Base-by-base conservation (phyloP, 768 basidiomycete genomes). In the Termitomyces sp. region DNA sequence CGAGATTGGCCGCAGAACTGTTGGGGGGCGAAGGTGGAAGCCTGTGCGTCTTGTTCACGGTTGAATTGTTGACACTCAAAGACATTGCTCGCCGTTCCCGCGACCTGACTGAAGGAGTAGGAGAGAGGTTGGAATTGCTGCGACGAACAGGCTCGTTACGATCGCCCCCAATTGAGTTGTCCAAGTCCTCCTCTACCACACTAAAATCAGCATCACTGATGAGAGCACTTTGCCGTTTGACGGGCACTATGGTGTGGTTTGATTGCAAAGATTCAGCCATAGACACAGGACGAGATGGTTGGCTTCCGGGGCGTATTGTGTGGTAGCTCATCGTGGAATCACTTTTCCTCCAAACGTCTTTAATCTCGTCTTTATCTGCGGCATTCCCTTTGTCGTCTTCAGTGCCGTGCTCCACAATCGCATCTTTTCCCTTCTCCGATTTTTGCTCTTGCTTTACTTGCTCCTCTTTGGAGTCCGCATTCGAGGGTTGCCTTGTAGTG, bases 261-360 rank as follows among this genome's bases (percentile, higher is more conserved):
- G 88, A 89, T 46, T 88, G 86, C 51, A 89, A 72, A 0, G 88
- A 89, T 57, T 89, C 89, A 9, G 87, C 88, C 70, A 86, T 81
- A 9, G 89, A 91, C 31, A 89, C 86, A 3, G 89, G 89, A 15
- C 89, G 78, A 35, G 86, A 83, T 2, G 85, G 73, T 25, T 78
- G 78, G 32, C 65, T 67, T 13, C 81, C 74, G 33, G 84, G 81
- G 29, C 88, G 80, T 53, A 89, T 81, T 18, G 89, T 91, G 58
- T 81, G 80, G 64, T 86, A 84, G 63, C 88, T 86, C 64, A 86
- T 82, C n/a, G 88, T 90, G 6, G 89, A 85, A 68, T 92, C 89
- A 61, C 89, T 90, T 71, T 88, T 89, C 63, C 89, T 74, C 86
- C 89, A 88, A 31, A 77, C 75, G 58, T 91, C 89, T 72, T 86